A percentile compares a stretch with the other conserved stretches of the same genome.
phyloP scores from a whole-genome alignment of 169 alveolate genomes.

The Cryptosporidium viatorum region DNA sequence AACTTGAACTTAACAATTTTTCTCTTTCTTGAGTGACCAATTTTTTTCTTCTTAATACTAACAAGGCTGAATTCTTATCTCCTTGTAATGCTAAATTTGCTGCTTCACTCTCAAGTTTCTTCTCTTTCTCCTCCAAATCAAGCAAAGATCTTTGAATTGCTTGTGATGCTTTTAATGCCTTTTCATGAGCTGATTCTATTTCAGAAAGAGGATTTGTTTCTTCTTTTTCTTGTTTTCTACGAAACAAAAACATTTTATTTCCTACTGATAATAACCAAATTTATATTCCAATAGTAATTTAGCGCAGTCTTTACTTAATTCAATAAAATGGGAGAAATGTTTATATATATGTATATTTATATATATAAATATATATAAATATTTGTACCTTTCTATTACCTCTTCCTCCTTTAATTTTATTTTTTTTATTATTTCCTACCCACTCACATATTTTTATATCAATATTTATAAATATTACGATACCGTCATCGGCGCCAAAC shows the following conservation, averaged over 20 bases:
- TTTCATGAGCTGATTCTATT: constrained; percentile 51
- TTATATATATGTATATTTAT: too few species aligned
- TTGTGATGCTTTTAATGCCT: constrained; percentile 51
- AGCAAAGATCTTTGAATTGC: constrained; percentile 47
- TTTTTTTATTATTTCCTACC: too few species aligned
- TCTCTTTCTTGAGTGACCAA: constrained; percentile 70
- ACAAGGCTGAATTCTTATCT: constrained; percentile 51
- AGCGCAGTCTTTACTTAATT: not conserved
- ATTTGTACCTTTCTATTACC: not conserved
- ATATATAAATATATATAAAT: too few species aligned
- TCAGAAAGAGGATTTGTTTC: constrained; percentile 43
- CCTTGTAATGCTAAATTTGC: constrained; percentile 72
- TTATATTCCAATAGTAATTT: not conserved
- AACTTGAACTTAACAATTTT: constrained; percentile 45
- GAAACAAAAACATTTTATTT: constrained; percentile 61
- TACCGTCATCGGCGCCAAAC: not conserved
- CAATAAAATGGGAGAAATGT: too few species aligned
- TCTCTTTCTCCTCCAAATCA: constrained; percentile 65
- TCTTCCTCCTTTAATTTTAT: not conserved
- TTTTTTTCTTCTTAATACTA: constrained; percentile 57
- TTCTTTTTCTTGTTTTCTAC: constrained; percentile 40
- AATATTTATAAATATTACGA: not conserved
- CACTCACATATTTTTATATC: not conserved
- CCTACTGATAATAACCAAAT: not conserved
- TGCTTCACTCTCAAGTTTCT: constrained; percentile 67